Percentiles rank a stretch among this genome's conserved stretches.
Evolutionary conservation across 805 yeast species (phyloP).

Genomic region (Saturnispora zaruensis): DNA sequence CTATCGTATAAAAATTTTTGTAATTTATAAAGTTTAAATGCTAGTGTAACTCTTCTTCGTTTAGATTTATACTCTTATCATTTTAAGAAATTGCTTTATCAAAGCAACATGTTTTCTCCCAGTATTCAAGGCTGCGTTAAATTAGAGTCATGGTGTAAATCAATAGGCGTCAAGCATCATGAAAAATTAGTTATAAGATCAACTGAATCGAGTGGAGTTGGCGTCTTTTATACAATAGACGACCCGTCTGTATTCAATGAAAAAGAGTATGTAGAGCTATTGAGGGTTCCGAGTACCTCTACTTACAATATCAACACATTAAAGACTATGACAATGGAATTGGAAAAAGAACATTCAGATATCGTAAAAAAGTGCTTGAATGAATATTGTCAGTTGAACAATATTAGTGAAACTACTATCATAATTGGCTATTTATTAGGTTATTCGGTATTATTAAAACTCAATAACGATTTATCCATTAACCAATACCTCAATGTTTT

Average conservation of each 20-base stretch:
- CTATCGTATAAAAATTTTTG: background rate
- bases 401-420: constrained; percentile 21
- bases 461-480: constrained; percentile 6
- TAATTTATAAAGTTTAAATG: background rate
- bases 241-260: background rate
- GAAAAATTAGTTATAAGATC: constrained; percentile 12
- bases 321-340: constrained; percentile 11
- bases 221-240: constrained; percentile 25
- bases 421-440: constrained; percentile 21
- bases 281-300: constrained; percentile 31
- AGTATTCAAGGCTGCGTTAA: background rate
- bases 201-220: constrained; percentile 26
- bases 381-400: constrained; percentile 12
- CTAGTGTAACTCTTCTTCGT: background rate
- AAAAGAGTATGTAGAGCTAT: constrained; percentile 24
- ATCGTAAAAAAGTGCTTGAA: constrained; percentile 17
- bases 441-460: constrained; percentile 13
- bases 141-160: constrained; percentile 12
- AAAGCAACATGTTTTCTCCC: constrained; percentile 3
- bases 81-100: background rate
- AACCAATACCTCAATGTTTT: constrained; percentile 30
- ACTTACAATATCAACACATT: constrained; percentile 29
- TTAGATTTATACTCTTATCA: background rate
- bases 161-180: constrained; percentile 10
- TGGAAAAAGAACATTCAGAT: constrained; percentile 15